Evolutionary conservation across 352 stramenopile species (phyloP).

Genomic region (Phytophthora ohioensis): DNA sequence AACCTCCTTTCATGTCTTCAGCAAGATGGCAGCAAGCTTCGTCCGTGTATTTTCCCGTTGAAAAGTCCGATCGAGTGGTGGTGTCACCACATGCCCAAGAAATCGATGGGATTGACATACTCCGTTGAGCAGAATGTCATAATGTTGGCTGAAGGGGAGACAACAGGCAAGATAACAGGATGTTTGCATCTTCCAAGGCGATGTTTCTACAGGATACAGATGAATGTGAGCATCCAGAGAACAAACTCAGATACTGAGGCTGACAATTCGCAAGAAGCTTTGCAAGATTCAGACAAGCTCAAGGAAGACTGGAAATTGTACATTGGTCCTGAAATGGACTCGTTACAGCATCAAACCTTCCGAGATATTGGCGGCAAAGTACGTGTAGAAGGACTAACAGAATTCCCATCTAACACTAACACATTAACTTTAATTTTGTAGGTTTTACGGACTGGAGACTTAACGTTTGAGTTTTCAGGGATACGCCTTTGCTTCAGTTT

Average conservation of each 20-base stretch:
- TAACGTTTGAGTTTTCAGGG: constrained; percentile 69
- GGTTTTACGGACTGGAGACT: constrained; percentile 38
- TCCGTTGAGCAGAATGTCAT: constrained; percentile 31
- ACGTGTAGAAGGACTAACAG: constrained; percentile 7
- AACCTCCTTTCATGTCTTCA: constrained; percentile 17
- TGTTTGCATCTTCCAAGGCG: constrained; percentile 64
- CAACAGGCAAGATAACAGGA: constrained; percentile 36
- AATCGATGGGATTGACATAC: constrained; percentile 48
- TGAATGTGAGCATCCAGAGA: constrained; percentile 34
- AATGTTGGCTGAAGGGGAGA: constrained; percentile 27
- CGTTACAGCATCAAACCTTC: constrained; percentile 57
- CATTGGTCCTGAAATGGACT: constrained; percentile 67
- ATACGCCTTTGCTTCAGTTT: constrained; percentile 69
- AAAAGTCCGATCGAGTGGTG: constrained; percentile 79
- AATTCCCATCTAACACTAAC: neutral
- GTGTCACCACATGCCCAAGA: constrained; percentile 46
- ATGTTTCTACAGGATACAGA: constrained; percentile 54
- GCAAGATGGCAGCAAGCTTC: constrained; percentile 60
- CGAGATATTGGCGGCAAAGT: constrained; percentile 54
- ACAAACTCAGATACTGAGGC: neutral
- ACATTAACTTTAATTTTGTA: constrained; percentile 11
- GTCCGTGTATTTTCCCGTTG: constrained; percentile 64
- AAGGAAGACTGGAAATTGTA: constrained; percentile 50
- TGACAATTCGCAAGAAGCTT: neutral
- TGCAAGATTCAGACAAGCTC: constrained; percentile 4